Evolutionary conservation across 1,139 yeast species (phyloP).

Genomic region (Kurtzmaniella quercitrusa): DNA sequence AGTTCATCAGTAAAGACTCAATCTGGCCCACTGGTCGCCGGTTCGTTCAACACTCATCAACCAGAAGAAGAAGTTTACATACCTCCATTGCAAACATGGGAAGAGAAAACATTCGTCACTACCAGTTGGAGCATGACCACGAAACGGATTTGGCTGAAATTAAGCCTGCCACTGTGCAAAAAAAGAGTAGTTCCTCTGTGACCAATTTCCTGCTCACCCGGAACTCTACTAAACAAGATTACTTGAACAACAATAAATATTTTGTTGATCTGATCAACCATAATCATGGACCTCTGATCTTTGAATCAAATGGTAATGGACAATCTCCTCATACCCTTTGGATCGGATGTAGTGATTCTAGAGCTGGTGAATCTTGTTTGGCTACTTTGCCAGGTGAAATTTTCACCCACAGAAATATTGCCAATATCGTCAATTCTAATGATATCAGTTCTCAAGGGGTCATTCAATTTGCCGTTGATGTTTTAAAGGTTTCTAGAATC

Average conservation of each 20-base stretch:
- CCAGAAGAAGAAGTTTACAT: conserved; percentile 6
- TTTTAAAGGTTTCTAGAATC: conserved; percentile 75
- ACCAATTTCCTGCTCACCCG: conserved; percentile 54
- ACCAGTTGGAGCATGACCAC: conserved; percentile 39
- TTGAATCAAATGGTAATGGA: conserved; percentile 73
- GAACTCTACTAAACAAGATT: conserved; percentile 59
- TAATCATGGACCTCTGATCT: conserved; percentile 56
- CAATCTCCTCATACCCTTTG: conserved; percentile 92
- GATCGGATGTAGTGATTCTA: conserved; percentile 95
- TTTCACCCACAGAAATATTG: conserved; percentile 90
- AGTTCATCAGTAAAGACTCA: conserved; percentile 2
- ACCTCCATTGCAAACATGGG: conserved; percentile 27
- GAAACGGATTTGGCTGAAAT: conserved; percentile 26
- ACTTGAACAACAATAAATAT: conserved; percentile 60
- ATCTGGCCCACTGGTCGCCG: conserved; percentile 2
- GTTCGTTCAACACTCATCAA: neutral
- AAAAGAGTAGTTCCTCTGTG: conserved; percentile 16
- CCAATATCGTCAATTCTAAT: conserved; percentile 69
- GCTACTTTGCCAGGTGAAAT: conserved; percentile 90
- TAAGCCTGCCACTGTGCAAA: conserved; percentile 1
- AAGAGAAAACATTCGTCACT: conserved; percentile 40
- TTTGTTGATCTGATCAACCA: conserved; percentile 62
- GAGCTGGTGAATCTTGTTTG: conserved; percentile 78
- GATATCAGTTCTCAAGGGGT: conserved; percentile 81
- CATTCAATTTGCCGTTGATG: conserved; percentile 86